These are phyloP conservation scores for Esteya vermicola DNA, from an alignment of 2,329 filamentous ascomycete species.

Conservation along the genomic window DNA sequence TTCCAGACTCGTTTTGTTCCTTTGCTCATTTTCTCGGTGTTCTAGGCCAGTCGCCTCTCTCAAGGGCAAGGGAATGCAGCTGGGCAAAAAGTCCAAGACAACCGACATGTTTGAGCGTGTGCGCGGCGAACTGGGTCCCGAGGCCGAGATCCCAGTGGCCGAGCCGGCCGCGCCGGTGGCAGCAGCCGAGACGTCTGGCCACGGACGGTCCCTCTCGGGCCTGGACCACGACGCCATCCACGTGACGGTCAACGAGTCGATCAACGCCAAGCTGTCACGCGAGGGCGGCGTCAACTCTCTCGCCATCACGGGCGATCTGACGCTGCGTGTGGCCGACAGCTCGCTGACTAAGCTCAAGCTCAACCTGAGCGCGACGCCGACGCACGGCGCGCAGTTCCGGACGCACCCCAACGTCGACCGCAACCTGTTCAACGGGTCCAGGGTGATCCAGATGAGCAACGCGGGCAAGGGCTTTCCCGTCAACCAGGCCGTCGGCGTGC, in stretches of 20 bases:
- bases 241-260: slow-evolving; percentile 76
- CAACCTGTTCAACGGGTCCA: slow-evolving; percentile 66
- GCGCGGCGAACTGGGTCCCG: slow-evolving; percentile 76
- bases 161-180: slow-evolving; percentile 29
- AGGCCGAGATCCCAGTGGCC: slow-evolving; percentile 70
- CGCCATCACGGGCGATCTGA: slow-evolving; percentile 81
- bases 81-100: slow-evolving; percentile 97
- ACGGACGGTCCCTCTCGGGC: slow-evolving; percentile 40
- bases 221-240: slow-evolving; percentile 75
- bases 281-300: slow-evolving; percentile 81
- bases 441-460: slow-evolving; percentile 82
- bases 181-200: background rate
- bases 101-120: slow-evolving; percentile 97
- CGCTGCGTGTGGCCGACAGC: slow-evolving; percentile 78
- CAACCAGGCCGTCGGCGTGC: slow-evolving; percentile 83
- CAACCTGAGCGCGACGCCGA: slow-evolving; percentile 59
- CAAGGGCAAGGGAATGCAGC: slow-evolving; percentile 96
- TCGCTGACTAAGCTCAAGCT: slow-evolving; percentile 87
- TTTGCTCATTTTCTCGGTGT: too few relatives aligned
- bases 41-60: slow-evolving; percentile 32
- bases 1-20: too few relatives aligned
- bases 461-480: slow-evolving; percentile 77
- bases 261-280: slow-evolving; percentile 74
- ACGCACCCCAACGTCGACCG: slow-evolving; percentile 96
- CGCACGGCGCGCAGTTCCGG: slow-evolving; percentile 78